phyloP scores from a whole-genome alignment of 306 rosid genomes.

The Cyamopsis tetragonoloba region DNA sequence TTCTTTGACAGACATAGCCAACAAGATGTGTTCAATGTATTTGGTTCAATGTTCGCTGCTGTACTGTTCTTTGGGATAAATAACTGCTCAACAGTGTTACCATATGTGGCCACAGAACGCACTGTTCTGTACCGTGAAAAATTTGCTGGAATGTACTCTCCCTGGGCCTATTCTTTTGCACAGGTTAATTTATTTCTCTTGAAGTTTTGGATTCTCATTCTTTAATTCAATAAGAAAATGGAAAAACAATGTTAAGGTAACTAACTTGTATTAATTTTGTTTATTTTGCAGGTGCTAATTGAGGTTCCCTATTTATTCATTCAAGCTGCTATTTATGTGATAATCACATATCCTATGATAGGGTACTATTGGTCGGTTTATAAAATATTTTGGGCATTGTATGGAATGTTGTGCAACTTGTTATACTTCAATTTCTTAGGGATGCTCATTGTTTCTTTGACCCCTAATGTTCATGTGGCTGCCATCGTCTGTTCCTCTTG shows the following conservation, averaged over 20 bases:
- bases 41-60: conserved; percentile 53
- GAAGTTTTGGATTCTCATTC: neutral
- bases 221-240: neutral
- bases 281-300: conserved; percentile 46
- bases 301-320: conserved; percentile 56
- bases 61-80: conserved; percentile 45
- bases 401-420: conserved; percentile 46
- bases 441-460: conserved; percentile 57
- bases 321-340: conserved; percentile 41
- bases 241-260: neutral
- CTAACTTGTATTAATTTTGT: conserved; percentile 11
- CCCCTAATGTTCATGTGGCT: conserved; percentile 63
- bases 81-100: conserved; percentile 56
- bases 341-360: conserved; percentile 64
- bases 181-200: conserved; percentile 48
- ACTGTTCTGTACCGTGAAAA: conserved; percentile 55
- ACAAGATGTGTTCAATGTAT: conserved; percentile 49
- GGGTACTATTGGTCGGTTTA: conserved; percentile 44
- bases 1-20: conserved; percentile 36
- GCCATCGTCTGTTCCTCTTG: conserved; percentile 43
- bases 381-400: conserved; percentile 63
- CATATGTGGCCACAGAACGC: conserved; percentile 52
- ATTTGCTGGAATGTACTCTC: conserved; percentile 68
- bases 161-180: conserved; percentile 62
- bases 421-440: conserved; percentile 55